A percentile compares a stretch with the other conserved stretches of the same genome.
Evolutionary conservation across 352 stramenopile species (phyloP).

Genomic region (Thraustotheca clavata): DNA sequence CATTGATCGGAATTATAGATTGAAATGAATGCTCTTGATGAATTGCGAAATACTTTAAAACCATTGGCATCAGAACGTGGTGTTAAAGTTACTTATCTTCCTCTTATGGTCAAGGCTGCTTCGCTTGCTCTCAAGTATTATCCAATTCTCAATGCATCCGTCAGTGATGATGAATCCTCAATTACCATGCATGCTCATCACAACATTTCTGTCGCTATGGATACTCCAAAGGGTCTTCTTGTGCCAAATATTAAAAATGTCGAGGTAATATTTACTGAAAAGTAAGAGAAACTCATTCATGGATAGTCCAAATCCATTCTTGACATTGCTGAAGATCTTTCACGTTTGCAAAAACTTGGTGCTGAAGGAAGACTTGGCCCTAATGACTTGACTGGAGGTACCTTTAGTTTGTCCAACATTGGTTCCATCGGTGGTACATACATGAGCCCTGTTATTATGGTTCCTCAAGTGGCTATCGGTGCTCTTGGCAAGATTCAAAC

Average conservation of each 20-base stretch:
- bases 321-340: slow-evolving; percentile 79
- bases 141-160: slow-evolving; percentile 90
- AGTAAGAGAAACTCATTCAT: background rate
- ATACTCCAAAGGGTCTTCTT: slow-evolving; percentile 92
- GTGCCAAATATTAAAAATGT: slow-evolving; percentile 95
- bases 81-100: slow-evolving; percentile 93
- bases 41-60: slow-evolving; percentile 86
- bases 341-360: slow-evolving; percentile 81
- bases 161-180: slow-evolving; percentile 74
- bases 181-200: slow-evolving; percentile 88
- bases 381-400: slow-evolving; percentile 86
- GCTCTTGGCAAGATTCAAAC: slow-evolving; percentile 95
- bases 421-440: slow-evolving; percentile 97
- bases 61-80: slow-evolving; percentile 57
- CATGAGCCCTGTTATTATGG: slow-evolving; percentile 92
- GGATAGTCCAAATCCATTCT: slow-evolving; percentile 66
- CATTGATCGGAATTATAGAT: slow-evolving; percentile 50
- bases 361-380: slow-evolving; percentile 67
- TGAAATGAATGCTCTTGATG: slow-evolving; percentile 85
- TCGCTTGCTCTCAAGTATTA: slow-evolving; percentile 91
- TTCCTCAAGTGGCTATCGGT: slow-evolving; percentile 96
- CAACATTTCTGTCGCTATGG: slow-evolving; percentile 98
- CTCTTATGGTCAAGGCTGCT: slow-evolving; percentile 94
- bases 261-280: slow-evolving; percentile 35
- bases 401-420: slow-evolving; percentile 91